These are phyloP conservation scores for Bipolaris zeicola DNA, from an alignment of 2,329 filamentous ascomycete genomes.

Conservation along the genomic window DNA sequence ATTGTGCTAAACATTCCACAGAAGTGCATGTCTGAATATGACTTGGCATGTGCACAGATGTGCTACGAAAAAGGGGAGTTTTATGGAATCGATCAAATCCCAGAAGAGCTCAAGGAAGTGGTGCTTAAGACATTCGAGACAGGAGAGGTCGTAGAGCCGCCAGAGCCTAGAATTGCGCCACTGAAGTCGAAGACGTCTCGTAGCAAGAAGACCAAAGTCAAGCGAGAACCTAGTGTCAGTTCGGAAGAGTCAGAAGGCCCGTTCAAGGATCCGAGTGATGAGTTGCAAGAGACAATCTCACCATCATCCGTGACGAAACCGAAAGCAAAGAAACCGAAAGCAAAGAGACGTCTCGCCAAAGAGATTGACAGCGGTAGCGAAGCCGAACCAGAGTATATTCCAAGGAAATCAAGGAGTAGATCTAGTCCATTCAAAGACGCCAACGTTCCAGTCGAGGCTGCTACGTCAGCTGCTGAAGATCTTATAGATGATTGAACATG, in stretches of 20 bases:
- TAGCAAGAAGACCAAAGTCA: conserved; percentile 24
- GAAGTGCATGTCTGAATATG: conserved; percentile 78
- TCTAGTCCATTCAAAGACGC: neutral
- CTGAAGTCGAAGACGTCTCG: conserved; percentile 12
- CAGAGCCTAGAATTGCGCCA: conserved; percentile 17
- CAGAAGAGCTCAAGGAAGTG: conserved; percentile 70
- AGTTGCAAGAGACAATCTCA: neutral
- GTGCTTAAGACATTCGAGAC: conserved; percentile 70
- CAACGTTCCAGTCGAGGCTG: neutral
- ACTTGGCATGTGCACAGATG: conserved; percentile 67
- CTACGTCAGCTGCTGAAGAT: neutral
- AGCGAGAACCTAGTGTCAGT: neutral
- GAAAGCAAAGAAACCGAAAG: conserved; percentile 1
- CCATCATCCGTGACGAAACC: neutral
- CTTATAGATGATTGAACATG: neutral
- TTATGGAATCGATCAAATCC: conserved; percentile 76
- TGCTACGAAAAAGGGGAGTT: conserved; percentile 63
- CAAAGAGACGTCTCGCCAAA: conserved; percentile 17
- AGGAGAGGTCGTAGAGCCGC: conserved; percentile 71
- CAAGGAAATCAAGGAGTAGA: conserved; percentile 22
- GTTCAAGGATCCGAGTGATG: neutral
- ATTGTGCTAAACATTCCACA: neutral
- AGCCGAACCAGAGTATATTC: conserved; percentile 15
- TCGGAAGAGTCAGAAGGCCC: conserved; percentile 1
- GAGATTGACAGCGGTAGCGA: conserved; percentile 8